Base-by-base conservation (phyloP, 2,329 filamentous ascomycete species). In the Thelonectria rubi region DNA sequence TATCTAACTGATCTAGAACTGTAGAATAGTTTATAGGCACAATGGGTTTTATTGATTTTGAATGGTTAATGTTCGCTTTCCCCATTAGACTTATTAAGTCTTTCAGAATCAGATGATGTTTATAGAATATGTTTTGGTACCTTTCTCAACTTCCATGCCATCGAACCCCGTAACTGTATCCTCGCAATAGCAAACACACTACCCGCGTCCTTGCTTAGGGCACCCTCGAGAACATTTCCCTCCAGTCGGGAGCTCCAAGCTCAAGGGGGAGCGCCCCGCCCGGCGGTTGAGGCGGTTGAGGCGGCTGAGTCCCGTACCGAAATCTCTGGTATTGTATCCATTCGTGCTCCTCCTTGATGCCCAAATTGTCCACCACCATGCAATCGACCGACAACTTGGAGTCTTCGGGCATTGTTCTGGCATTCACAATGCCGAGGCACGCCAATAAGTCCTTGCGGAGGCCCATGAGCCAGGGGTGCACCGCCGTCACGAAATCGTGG, bases 401-500 rank as follows among this genome's bases (percentile, higher is more conserved):
- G 9, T 50, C 57, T 24, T 39, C 50, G 4, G 57, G 50, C 1
- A 39, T n/a, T 26, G 43, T 32, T 26, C 12, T n/a, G 14, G 26
- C 26, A 30, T 5, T 47, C 14, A n/a, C 12, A 39, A 21, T n/a
- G 17, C 8, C 17, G 43, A 30, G n/a, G 9, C 17, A n/a, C 3
- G 32, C 26, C 45, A 50, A 12, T 5, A 60, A 11, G 12, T 26
- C 14, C 6, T 30, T 15, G 5, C 56, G 56, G 7, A 54, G 42
- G 18, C 40, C 42, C 58, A 67, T 62, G 24, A 69, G 57, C 65
- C 67, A 68, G 11, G 62, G 65, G 37, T 69, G 67, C 57, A 69
- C 49, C 32, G 57, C 60, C 11, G 61, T 60, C 17, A 71, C 37
- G 55, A 66, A 70, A 14, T 70, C 69, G 50, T 69, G 67, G 5